Base-by-base conservation (phyloP, 169 alveolate genomes). In the Besnoitia besnoiti region DNA sequence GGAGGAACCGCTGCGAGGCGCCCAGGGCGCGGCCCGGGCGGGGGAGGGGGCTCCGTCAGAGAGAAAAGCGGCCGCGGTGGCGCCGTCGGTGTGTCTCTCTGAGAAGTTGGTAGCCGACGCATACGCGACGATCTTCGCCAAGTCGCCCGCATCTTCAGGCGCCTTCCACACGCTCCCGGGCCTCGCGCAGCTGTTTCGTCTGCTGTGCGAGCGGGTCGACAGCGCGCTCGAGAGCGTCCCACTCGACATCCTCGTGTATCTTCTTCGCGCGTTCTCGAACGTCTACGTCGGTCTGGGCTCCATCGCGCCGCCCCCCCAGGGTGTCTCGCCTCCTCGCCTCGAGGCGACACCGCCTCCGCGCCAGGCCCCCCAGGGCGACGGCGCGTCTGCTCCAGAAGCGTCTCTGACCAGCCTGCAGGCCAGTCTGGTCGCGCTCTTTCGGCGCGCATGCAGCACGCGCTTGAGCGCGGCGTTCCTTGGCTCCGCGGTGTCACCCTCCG, bases 31-130 rank as follows among this genome's bases (percentile, higher is more conserved):
- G 62, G 30, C 19, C 30, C 62, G 19, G 30, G 19, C 62, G 62
- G 62, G 19, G 62, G 19, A 50, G 19, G 62, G 10, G 10, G 19
- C 62, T 50, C n/a, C n/a, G n/a, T n/a, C n/a, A n/a, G n/a, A n/a
- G n/a, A n/a, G n/a, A n/a, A n/a, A n/a, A n/a, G 62, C 62, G 30
- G 62, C 62, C 19, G 62, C 62, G 10, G n/a, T n/a, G n/a, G 80
- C 80, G 12, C 39, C 33, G 19, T 10, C 44, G 8, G 44, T n/a
- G 19, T 14, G 19, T 10, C 87, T 77, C 40, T 37, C 87, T 5
- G 44, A 27, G 59, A 77, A 77, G 35, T 55, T 77, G 21, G 59
- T 77, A 5, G 87, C 87, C 4, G 87, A 77, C 30, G 87, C 87
- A 37, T 77, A 40, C 35, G 87, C 61, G 10, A 37, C 87, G n/a